These are phyloP conservation scores for Penicillium arizonense DNA, from an alignment of 495 filamentous ascomycete species.

Conservation along the genomic window DNA sequence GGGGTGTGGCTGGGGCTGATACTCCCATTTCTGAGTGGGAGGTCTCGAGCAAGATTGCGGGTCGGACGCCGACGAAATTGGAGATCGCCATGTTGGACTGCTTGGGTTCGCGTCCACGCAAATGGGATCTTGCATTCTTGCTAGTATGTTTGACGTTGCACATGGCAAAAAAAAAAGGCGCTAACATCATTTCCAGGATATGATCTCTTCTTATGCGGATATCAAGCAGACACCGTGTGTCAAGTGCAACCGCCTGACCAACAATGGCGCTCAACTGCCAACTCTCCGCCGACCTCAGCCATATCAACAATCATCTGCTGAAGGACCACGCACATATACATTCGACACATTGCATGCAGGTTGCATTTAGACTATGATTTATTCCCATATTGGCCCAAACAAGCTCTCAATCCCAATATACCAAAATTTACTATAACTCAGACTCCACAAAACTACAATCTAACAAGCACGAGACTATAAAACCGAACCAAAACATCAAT, in stretches of 20 bases:
- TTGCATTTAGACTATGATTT: constrained; percentile 17
- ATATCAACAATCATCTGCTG: constrained; percentile 3
- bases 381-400: background rate
- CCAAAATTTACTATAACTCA: background rate
- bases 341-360: constrained; percentile 24
- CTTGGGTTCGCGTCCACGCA: constrained; percentile 34
- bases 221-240: constrained; percentile 39
- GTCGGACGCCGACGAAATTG: constrained; percentile 27
- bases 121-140: constrained; percentile 45
- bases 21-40: constrained; percentile 31
- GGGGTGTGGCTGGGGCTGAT: constrained; percentile 18
- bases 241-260: constrained; percentile 38
- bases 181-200: constrained; percentile 29
- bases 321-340: constrained; percentile 4
- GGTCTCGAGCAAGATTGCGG: constrained; percentile 23
- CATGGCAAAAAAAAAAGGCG: background rate
- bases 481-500: background rate
- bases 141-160: constrained; percentile 27
- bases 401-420: background rate
- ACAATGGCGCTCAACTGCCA: constrained; percentile 38
- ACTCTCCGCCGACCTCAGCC: constrained; percentile 25
- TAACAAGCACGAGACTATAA: too few relatives aligned
- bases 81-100: constrained; percentile 33
- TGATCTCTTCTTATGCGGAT: constrained; percentile 41
- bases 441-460: too few relatives aligned